phyloP scores from a whole-genome alignment of 129 eudicot genomes.

The Mikania micrantha region DNA sequence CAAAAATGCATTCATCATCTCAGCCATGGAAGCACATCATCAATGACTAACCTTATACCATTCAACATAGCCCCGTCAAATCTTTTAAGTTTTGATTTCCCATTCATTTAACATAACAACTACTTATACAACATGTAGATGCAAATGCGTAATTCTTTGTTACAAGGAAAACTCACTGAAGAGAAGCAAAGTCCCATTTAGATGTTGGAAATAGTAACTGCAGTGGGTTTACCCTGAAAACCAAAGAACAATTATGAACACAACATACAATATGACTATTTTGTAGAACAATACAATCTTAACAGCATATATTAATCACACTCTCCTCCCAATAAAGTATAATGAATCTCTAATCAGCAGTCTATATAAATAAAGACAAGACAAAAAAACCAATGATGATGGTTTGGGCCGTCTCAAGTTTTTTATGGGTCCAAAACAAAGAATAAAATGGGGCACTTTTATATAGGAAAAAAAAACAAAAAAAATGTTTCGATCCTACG shows the following conservation, averaged over 20 bases:
- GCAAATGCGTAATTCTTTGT: not conserved
- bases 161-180: conserved; percentile 30
- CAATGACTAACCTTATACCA: not conserved
- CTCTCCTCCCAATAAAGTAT: not conserved
- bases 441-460: no score
- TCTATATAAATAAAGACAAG: not conserved
- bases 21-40: not conserved
- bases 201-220: conserved; percentile 6
- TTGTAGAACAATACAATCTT: not conserved
- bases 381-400: no score
- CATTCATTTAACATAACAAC: not conserved
- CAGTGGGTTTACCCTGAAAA: conserved; percentile 15
- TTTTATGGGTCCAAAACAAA: no score
- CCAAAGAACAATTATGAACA: not conserved
- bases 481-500: no score
- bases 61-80: not conserved
- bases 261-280: not conserved
- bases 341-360: not conserved
- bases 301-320: not conserved
- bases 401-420: no score
- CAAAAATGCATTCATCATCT: not conserved
- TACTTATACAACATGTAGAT: not conserved
- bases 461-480: no score
- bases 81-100: not conserved
- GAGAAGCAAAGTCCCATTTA: conserved; percentile 59